Conservation (phyloP, 106 monocot genomes). For the Acorus calamus region DNA sequence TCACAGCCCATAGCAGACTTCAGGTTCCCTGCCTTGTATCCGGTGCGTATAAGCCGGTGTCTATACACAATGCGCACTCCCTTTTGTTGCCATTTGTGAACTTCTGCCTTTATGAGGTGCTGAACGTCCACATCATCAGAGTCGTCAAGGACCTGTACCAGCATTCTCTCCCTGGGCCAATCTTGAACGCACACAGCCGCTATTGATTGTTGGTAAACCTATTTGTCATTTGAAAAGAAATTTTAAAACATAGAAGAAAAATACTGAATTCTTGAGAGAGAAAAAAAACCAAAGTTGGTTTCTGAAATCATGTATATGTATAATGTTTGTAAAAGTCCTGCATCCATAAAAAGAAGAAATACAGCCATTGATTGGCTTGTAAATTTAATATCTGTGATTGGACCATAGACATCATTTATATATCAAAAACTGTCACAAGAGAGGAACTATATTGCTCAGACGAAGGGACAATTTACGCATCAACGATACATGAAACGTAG, state of each 20-base stretch:
- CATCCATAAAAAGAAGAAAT: no score
- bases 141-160: slow-evolving; percentile 56
- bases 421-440: no score
- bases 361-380: no score
- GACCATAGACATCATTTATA: no score
- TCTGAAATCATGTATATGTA: no score
- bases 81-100: slow-evolving; percentile 67
- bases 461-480: no score
- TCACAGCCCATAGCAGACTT: slow-evolving; percentile 76
- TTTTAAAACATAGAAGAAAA: background rate
- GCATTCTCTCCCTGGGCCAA: slow-evolving; percentile 62
- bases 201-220: slow-evolving; percentile 74
- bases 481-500: no score
- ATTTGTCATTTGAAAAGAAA: background rate
- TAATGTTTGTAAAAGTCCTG: no score
- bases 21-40: slow-evolving; percentile 72
- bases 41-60: slow-evolving; percentile 59
- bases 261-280: background rate
- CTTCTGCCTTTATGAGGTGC: slow-evolving; percentile 51
- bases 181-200: slow-evolving; percentile 47
- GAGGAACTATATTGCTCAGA: no score
- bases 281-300: background rate
- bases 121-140: slow-evolving; percentile 52
- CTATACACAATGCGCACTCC: slow-evolving; percentile 55
- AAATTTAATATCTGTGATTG: no score